These are phyloP conservation scores for Ophiostoma populinum DNA, from an alignment of 2,329 filamentous ascomycete species.

Conservation along the genomic window DNA sequence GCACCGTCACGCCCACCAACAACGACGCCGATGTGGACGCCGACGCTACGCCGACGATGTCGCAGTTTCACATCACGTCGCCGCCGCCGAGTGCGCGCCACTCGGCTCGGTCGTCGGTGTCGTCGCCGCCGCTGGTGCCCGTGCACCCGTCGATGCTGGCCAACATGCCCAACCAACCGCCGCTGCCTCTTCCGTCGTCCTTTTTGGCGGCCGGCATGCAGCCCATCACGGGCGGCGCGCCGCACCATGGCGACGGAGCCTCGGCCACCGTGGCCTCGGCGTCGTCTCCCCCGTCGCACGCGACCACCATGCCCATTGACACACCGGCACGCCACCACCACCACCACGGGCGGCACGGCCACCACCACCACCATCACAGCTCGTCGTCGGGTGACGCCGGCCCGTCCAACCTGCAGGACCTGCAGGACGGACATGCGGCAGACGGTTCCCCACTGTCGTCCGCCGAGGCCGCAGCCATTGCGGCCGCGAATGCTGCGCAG, in stretches of 20 bases:
- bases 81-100: conserved; percentile 36
- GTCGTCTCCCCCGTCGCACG: conserved; percentile 12
- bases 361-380: conserved; percentile 32
- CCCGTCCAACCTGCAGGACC: no score
- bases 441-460: no score
- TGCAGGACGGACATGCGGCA: no score
- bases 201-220: conserved; percentile 1
- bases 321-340: conserved; percentile 4
- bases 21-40: conserved; percentile 15
- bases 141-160: neutral
- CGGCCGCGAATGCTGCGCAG: no score
- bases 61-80: conserved; percentile 48
- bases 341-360: conserved; percentile 19
- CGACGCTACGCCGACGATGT: conserved; percentile 43
- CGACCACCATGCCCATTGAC: neutral
- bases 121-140: conserved; percentile 3
- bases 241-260: conserved; percentile 22
- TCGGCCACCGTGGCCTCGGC: neutral
- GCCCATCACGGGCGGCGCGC: conserved; percentile 15
- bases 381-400: conserved; percentile 43
- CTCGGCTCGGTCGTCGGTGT: conserved; percentile 4
- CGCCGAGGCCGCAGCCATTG: no score
- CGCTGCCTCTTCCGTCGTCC: neutral
- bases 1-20: neutral
- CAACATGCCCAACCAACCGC: neutral